Evolutionary conservation across 108 stramenopile genomes (phyloP).

Genomic region (Schizochytrium sp.): DNA sequence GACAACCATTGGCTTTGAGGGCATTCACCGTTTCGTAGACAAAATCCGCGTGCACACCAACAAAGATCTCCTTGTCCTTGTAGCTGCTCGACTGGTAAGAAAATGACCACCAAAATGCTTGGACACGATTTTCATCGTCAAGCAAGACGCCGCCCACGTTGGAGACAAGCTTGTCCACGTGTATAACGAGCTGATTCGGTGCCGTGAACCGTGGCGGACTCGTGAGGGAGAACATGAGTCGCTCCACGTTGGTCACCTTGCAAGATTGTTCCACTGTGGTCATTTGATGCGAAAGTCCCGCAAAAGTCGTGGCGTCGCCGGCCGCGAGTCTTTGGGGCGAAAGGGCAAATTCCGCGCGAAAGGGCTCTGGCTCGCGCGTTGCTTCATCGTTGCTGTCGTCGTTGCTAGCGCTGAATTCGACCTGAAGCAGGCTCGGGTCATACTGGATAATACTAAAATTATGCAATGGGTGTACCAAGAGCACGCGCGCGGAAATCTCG

Average conservation of each 20-base stretch:
- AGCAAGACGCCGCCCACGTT: background rate
- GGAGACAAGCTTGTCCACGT: conserved; percentile 5
- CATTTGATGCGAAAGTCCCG: background rate
- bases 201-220: conserved; percentile 5
- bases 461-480: conserved; percentile 42
- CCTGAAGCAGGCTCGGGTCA: conserved; percentile 28
- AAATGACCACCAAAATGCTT: background rate
- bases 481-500: conserved; percentile 27
- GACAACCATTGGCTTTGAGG: background rate
- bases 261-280: background rate
- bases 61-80: background rate
- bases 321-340: background rate
- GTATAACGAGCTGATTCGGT: background rate
- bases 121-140: background rate
- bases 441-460: conserved; percentile 38
- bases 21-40: background rate
- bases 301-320: background rate
- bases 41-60: background rate
- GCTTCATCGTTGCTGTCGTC: background rate
- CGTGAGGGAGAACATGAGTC: background rate
- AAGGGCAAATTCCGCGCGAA: background rate
- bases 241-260: conserved; percentile 6
- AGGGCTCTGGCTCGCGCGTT: background rate
- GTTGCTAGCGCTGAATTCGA: background rate
- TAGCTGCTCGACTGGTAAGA: background rate